These are phyloP conservation scores for Pisolithus orientalis DNA, from an alignment of 768 basidiomycete species.

Conservation along the genomic window DNA sequence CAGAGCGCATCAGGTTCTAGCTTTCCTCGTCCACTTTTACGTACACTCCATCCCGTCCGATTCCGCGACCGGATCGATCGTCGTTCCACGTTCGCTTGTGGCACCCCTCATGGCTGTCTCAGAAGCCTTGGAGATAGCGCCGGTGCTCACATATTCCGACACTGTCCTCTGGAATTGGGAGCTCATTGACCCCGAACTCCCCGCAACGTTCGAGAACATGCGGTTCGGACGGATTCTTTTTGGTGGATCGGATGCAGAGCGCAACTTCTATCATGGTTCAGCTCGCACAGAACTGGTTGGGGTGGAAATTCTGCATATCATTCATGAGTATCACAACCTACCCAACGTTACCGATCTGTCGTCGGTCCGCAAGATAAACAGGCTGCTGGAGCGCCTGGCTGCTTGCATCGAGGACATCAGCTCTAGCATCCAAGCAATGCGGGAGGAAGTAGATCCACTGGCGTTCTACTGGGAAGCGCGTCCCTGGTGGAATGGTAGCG, in stretches of 20 bases:
- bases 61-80: constrained; percentile 32
- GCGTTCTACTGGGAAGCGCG: constrained; percentile 86
- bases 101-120: constrained; percentile 77
- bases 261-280: constrained; percentile 80
- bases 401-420: constrained; percentile 69
- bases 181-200: constrained; percentile 46
- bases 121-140: constrained; percentile 74
- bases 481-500: constrained; percentile 89
- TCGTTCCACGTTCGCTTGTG: constrained; percentile 72
- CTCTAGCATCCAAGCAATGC: constrained; percentile 61
- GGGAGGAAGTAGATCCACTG: constrained; percentile 71
- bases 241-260: constrained; percentile 81
- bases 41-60: constrained; percentile 66
- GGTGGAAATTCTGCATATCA: constrained; percentile 77
- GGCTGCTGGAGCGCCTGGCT: constrained; percentile 65
- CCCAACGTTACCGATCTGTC: constrained; percentile 60
- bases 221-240: constrained; percentile 60
- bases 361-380: constrained; percentile 60
- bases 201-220: constrained; percentile 69
- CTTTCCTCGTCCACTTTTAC: constrained; percentile 88
- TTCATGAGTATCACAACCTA: constrained; percentile 80
- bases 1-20: constrained; percentile 83
- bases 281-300: constrained; percentile 83
- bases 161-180: constrained; percentile 94
- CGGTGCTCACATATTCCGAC: constrained; percentile 92